Conservation (phyloP, 768 basidiomycete genomes). For the Infundibulicybe gibba region DNA sequence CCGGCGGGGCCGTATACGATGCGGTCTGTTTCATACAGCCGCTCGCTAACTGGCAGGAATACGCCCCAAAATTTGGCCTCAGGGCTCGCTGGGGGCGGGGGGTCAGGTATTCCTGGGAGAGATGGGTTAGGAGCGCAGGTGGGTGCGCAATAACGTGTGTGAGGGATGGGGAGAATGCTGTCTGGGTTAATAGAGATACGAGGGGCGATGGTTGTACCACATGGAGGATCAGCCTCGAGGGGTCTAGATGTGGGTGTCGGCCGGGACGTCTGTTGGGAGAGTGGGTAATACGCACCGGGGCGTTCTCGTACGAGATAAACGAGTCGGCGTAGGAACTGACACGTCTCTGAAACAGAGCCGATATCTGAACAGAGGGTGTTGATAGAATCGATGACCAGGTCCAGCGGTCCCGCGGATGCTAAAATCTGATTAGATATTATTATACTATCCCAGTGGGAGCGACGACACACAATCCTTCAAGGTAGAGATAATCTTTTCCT, state of each 20-base stretch:
- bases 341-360: slow-evolving; percentile 49
- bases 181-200: slow-evolving; percentile 52
- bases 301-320: slow-evolving; percentile 40
- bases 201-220: slow-evolving; percentile 44
- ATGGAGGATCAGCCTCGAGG: slow-evolving; percentile 62
- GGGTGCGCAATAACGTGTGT: slow-evolving; percentile 69
- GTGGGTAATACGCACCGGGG: slow-evolving; percentile 38
- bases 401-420: slow-evolving; percentile 46
- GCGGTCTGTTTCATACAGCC: slow-evolving; percentile 52
- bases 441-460: slow-evolving; percentile 5
- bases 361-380: slow-evolving; percentile 63
- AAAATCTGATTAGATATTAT: slow-evolving; percentile 10
- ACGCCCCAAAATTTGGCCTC: slow-evolving; percentile 79
- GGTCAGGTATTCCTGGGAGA: slow-evolving; percentile 71
- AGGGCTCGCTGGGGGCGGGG: slow-evolving; percentile 60
- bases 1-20: slow-evolving; percentile 57
- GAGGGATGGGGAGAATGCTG: slow-evolving; percentile 62
- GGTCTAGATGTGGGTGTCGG: slow-evolving; percentile 25
- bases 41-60: slow-evolving; percentile 67
- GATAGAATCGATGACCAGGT: slow-evolving; percentile 68
- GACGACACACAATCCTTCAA: slow-evolving; percentile 35
- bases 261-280: neutral
- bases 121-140: slow-evolving; percentile 59
- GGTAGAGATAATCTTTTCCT: slow-evolving; percentile 33
- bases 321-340: slow-evolving; percentile 47